Evolutionary conservation across 768 basidiomycete species (phyloP), one percentile per base, ranked within the genome.

Genomic region (Dioszegia crocea): DNA sequence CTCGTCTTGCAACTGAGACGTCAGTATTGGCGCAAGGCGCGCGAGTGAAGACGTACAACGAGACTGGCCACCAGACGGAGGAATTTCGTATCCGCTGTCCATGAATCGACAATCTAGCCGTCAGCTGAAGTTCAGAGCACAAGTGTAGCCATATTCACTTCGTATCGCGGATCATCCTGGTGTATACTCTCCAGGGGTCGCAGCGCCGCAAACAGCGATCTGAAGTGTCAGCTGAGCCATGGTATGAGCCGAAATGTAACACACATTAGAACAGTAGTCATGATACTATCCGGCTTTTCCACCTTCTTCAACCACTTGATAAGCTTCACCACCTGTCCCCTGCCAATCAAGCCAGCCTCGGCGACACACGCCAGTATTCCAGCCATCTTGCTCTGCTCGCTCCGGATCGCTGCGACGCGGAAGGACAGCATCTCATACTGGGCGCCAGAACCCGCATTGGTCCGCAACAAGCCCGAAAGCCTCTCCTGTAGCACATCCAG

Each of bases 251-350:
- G 16, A 8, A 14, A 17, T 3, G 4, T 0, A 8, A 65, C 67
- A 62, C 57, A 73, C 68, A 51, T 21, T 23, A 70, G 43, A 1
- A 73, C 68, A 14, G 60, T 30, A 12, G 50, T 44, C 16, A 59
- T 52, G 39, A 73, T 19, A 4, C 59, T 59, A 56, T 74, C 72
- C 43, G 66, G 41, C 55, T 61, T 51, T 5, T 67, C 63, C 6
- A 29, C 36, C 55, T 66, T 67, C 59, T 67, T 71, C 54, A 74
- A 51, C 72, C 72, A 74, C 47, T 68, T 68, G 19, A 74, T 17
- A 27, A 71, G 40, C 46, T 61, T 66, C 21, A 70, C 36, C 31
- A 74, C 67, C 56, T 71, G 65, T 4, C 67, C 67, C 59, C 66
- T 60, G 1, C 69, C 66, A 57, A 74, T 19, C 43, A 65, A 40